Evolutionary conservation across 164 flowering plant species (phyloP), one percentile per base, ranked within the genome.

Genomic region (Platanus orientalis): DNA sequence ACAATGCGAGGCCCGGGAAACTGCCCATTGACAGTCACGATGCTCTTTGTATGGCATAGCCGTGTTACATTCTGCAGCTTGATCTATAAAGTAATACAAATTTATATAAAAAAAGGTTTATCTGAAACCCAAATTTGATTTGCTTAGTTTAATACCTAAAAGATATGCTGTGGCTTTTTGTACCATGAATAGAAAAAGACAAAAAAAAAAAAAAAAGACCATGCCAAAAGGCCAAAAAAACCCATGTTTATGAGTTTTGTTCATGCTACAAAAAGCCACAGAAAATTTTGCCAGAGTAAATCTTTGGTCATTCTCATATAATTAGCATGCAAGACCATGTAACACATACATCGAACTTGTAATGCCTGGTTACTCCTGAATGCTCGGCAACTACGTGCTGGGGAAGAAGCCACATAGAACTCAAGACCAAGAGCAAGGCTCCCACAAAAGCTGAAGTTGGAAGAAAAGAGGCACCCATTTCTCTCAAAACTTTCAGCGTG

Each of bases 1-100:
- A 79, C 70, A 45, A 88, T 76, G 7, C 63, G 69, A 42, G 95
- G 91, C 26, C 95, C 91, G 0, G 89, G 95, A 60, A 79, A 79
- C 66, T 78, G 69, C 11, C 88, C 89, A 61, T 88, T 88, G 2
- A 85, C 86, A 0, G 84, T 85, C 56, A 80, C 73, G 24, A 86
- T 79, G 69, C 77, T 83, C 80, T 77, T 88, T 0, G 86, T 80
- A 44, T 79, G 83, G 76, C 95, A 88, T 60, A 88, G 52, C 28
- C 92, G 67, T 9, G 84, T 84, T 52, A 83, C 78, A 29, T 80
- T 86, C 28, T 86, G 75, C 74, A 80, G 13, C 62, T 63, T 68
- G n/a, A 88, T 79, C 95, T 88, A 75, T 36, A 64, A 42, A 42
- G 2, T 36, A 48, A 52, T 2, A n/a, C 7, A 50, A 60, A 58